Percentiles rank a stretch among this genome's conserved stretches.
phyloP scores from a whole-genome alignment of 257 asterid genomes.

The Haberlea rhodopensis region DNA sequence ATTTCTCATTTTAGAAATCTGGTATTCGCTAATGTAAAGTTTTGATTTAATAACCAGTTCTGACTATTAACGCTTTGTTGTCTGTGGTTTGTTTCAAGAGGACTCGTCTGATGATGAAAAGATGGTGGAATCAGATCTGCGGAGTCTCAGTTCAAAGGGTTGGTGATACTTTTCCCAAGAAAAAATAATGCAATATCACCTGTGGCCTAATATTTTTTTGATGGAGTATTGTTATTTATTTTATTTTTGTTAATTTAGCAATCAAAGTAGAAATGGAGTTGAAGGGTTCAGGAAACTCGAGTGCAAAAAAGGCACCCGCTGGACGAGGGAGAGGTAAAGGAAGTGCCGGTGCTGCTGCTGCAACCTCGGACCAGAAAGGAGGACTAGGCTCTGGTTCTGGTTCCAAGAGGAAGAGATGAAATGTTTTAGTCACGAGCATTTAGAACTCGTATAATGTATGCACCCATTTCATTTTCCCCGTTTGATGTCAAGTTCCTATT shows the following conservation, averaged over 20 bases:
- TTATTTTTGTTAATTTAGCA: slow-evolving; percentile 30
- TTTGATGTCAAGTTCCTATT: background rate
- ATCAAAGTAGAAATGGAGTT: slow-evolving; percentile 72
- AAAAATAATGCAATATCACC: background rate
- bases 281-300: slow-evolving; percentile 61
- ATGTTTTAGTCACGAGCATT: background rate
- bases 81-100: slow-evolving; percentile 34
- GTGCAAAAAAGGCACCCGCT: slow-evolving; percentile 47
- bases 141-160: slow-evolving; percentile 70
- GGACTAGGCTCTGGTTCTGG: slow-evolving; percentile 58
- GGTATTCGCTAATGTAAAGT: background rate
- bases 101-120: slow-evolving; percentile 49
- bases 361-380: slow-evolving; percentile 34
- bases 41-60: slow-evolving; percentile 13
- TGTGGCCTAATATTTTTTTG: background rate
- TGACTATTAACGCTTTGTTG: slow-evolving; percentile 12
- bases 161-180: slow-evolving; percentile 23
- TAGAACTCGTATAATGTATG: background rate
- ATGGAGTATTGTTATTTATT: background rate
- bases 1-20: background rate
- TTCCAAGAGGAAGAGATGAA: slow-evolving; percentile 76
- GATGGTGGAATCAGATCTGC: slow-evolving; percentile 67
- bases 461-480: background rate
- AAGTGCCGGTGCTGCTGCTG: slow-evolving; percentile 24
- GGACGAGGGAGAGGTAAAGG: slow-evolving; percentile 60